Evolutionary conservation across 2,329 filamentous ascomycete genomes (phyloP), one percentile per base, ranked within the genome.

Genomic region (Leptosphaerulina australis): DNA sequence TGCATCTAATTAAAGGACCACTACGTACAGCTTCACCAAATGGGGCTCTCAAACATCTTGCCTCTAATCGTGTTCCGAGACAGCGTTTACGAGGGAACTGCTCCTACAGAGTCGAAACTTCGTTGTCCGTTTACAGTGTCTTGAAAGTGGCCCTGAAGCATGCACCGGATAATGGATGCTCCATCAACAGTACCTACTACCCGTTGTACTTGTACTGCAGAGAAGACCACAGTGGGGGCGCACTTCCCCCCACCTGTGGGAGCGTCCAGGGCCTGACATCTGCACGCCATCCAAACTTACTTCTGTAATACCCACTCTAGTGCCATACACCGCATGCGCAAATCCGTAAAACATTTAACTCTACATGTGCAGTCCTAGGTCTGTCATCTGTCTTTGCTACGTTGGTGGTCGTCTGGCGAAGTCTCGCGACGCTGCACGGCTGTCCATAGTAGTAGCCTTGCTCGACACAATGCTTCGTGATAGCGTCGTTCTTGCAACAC

Each of bases 311-410:
- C 48, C 30, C 30, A 36, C 22, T 11, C 26, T 44, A 26, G 31
- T 31, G 22, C 30, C 5, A 30, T 31, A 35, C 39, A 40, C 35
- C 10, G 38, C 34, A 52, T 28, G 43, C 34, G 37, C 25, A 40
- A 38, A 22, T 29, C 14, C 14, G 26, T 11, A 31, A 33, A 45
- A 25, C 35, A 26, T 15, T 28, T 26, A 26, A 29, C 10, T 22
- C 15, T 25, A 26, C 28, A 33, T 46, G 43, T 33, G 52, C 24
- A 45, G 15, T 45, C 44, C 33, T 45, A 50, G 36, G 46, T 44
- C 45, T 53, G 49, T 44, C 53, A 50, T 36, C 36, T 50, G 40
- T 46, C 46, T 36, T 45, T 40, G 40, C 53, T 50, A 56, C 53
- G 49, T 56, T 53, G 45, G 44, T 40, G 31, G 41, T 35, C 44